Conservation (phyloP, 768 basidiomycete species). For the Hortiboletus flavorubellus region DNA sequence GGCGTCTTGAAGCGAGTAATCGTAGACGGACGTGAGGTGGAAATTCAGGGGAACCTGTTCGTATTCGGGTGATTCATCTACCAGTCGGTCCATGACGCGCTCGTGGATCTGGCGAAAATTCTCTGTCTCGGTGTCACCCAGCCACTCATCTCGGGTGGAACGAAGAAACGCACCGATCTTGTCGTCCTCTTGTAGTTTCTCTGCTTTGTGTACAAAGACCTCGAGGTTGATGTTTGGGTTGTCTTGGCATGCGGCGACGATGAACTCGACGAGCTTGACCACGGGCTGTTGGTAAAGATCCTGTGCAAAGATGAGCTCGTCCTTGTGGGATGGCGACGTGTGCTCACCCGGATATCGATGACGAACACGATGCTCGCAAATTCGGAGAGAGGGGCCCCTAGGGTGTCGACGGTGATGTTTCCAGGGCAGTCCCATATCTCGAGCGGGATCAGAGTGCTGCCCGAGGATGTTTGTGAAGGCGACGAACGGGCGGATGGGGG, state of each 20-base stretch:
- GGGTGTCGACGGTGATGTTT: slow-evolving; percentile 74
- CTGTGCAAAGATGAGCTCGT: slow-evolving; percentile 36
- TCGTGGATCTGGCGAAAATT: slow-evolving; percentile 90
- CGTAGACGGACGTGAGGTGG: slow-evolving; percentile 89
- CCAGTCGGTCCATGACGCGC: slow-evolving; percentile 76
- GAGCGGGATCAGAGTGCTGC: slow-evolving; percentile 85
- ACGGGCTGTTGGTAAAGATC: slow-evolving; percentile 85
- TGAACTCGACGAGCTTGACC: slow-evolving; percentile 75
- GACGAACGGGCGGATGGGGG: background rate
- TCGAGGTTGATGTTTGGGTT: slow-evolving; percentile 80
- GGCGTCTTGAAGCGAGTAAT: slow-evolving; percentile 88
- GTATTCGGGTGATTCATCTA: slow-evolving; percentile 72
- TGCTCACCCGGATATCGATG: slow-evolving; percentile 85
- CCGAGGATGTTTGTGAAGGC: background rate
- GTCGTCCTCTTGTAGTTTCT: slow-evolving; percentile 88
- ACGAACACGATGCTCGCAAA: slow-evolving; percentile 90
- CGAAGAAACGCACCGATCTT: slow-evolving; percentile 61
- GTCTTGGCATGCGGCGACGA: slow-evolving; percentile 69
- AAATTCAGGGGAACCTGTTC: slow-evolving; percentile 81
- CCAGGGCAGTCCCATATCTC: slow-evolving; percentile 97
- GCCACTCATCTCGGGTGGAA: background rate
- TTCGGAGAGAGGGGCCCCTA: slow-evolving; percentile 69
- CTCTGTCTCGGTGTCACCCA: slow-evolving; percentile 46
- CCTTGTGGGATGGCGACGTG: background rate
- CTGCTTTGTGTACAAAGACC: slow-evolving; percentile 94